Evolutionary conservation across 1,139 yeast genomes (phyloP).

Genomic region (Zygosaccharomyces sapae): DNA sequence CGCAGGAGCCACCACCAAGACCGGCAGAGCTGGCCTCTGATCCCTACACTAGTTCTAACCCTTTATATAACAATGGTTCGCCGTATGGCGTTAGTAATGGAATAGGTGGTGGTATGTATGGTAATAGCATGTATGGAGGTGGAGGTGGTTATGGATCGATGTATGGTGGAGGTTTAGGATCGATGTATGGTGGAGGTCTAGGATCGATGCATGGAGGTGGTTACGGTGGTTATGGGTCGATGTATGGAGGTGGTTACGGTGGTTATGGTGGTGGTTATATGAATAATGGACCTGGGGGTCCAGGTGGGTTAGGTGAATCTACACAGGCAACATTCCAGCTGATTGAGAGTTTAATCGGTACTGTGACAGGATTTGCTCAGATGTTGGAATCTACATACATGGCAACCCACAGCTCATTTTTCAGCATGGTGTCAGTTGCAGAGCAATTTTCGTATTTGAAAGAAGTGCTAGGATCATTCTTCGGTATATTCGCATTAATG

Average conservation of each 20-base stretch:
- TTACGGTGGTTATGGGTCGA: slow-evolving; percentile 33
- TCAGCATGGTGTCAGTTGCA: slow-evolving; percentile 92
- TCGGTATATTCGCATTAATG: slow-evolving; percentile 81
- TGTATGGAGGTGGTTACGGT: slow-evolving; percentile 33
- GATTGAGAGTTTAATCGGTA: slow-evolving; percentile 87
- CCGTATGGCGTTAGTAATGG: slow-evolving; percentile 46
- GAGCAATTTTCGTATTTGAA: slow-evolving; percentile 87
- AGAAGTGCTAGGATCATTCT: slow-evolving; percentile 76
- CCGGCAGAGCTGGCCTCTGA: slow-evolving; percentile 22
- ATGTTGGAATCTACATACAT: slow-evolving; percentile 96
- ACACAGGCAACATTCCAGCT: slow-evolving; percentile 93
- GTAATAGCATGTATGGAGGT: slow-evolving; percentile 24
- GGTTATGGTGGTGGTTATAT: slow-evolving; percentile 38
- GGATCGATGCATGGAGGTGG: slow-evolving; percentile 31
- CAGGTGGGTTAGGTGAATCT: slow-evolving; percentile 51
- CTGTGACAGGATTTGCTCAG: slow-evolving; percentile 96
- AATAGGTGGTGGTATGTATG: slow-evolving; percentile 31
- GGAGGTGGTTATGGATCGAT: slow-evolving; percentile 21
- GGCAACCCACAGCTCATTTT: slow-evolving; percentile 95
- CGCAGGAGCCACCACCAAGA: slow-evolving; percentile 18
- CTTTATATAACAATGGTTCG: slow-evolving; percentile 15
- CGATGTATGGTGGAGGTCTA: slow-evolving; percentile 35
- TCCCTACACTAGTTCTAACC: slow-evolving; percentile 14
- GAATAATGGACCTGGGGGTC: slow-evolving; percentile 32
- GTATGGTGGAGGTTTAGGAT: no score